A percentile compares a stretch with the other conserved stretches of the same genome.
These are phyloP conservation scores for Talaromyces sp. DNA, from an alignment of 2,329 filamentous ascomycete genomes.

Conservation along the genomic window DNA sequence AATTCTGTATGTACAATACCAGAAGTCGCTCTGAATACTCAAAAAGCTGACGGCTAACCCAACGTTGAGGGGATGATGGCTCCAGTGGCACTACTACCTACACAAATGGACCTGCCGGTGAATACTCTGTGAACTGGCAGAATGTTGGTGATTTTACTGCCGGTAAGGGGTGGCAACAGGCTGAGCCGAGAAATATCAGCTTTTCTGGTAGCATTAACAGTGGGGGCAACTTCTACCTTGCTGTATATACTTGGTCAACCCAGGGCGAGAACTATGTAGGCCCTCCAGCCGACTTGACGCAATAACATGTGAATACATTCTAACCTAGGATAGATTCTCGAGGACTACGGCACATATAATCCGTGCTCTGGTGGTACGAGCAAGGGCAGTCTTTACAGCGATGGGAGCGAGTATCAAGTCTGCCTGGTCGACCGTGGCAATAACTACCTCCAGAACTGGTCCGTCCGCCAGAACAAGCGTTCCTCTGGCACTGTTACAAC, in stretches of 20 bases:
- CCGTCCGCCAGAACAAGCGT: slow-evolving; percentile 1
- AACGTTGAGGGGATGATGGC: not conserved
- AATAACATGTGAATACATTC: not conserved
- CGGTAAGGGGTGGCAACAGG: not conserved
- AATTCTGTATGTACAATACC: slow-evolving; percentile 3
- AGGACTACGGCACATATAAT: slow-evolving; percentile 4
- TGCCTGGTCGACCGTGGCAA: not conserved
- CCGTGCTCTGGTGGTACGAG: not conserved
- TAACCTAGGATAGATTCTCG: not conserved
- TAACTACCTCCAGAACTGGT: not conserved
- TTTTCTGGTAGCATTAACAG: not conserved
- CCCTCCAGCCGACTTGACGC: not conserved
- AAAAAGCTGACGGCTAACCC: not conserved
- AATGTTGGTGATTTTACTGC: slow-evolving; percentile 1
- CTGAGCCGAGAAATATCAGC: not conserved
- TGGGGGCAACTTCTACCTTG: not conserved
- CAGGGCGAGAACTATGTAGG: not conserved
- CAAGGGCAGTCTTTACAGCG: not conserved
- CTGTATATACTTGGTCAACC: slow-evolving; percentile 5
- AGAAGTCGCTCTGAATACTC: not conserved
- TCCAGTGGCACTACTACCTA: not conserved
- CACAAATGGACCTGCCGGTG: not conserved
- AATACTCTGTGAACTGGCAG: not conserved
- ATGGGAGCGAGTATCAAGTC: slow-evolving; percentile 4
- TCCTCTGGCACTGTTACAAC: slow-evolving; percentile 1